phyloP scores from a whole-genome alignment of 805 yeast genomes.

The Scheffersomyces amazonensis region DNA sequence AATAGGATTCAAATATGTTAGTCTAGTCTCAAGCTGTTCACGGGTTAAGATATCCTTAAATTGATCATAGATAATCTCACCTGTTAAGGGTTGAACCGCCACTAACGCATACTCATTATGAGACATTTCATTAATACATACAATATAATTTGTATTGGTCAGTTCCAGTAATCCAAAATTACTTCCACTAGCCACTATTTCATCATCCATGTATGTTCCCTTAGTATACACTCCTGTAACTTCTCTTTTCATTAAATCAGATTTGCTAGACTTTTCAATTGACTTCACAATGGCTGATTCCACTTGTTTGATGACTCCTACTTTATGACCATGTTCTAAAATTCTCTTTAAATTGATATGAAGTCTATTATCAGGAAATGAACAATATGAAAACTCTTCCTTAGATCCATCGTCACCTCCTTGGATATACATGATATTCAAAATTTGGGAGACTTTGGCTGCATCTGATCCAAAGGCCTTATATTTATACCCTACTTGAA shows the following conservation, averaged over 20 bases:
- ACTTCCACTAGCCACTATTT: constrained; percentile 21
- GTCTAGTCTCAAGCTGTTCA: constrained; percentile 69
- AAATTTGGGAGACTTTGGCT: constrained; percentile 55
- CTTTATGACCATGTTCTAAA: constrained; percentile 68
- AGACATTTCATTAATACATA: constrained; percentile 34
- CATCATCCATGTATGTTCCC: constrained; percentile 78
- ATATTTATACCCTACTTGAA: constrained; percentile 91
- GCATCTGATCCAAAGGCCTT: constrained; percentile 89
- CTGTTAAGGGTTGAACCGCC: constrained; percentile 69
- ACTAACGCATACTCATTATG: constrained; percentile 42
- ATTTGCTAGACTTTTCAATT: constrained; percentile 42
- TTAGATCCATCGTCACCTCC: constrained; percentile 64
- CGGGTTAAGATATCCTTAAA: constrained; percentile 60
- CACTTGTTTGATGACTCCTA: constrained; percentile 82
- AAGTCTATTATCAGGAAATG: constrained; percentile 76
- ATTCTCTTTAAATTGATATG: constrained; percentile 75
- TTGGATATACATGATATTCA: constrained; percentile 69
- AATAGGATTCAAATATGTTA: constrained; percentile 71
- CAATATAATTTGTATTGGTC: constrained; percentile 39
- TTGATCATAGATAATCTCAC: constrained; percentile 69
- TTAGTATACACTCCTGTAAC: constrained; percentile 72
- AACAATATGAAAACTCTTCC: constrained; percentile 72
- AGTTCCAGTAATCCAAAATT: constrained; percentile 7
- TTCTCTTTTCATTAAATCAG: constrained; percentile 60
- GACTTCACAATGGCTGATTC: constrained; percentile 77